Percentiles rank a stretch among this genome's conserved stretches.
Conservation (phyloP, 257 asterid species). For the Craterostigma plantagineum region DNA sequence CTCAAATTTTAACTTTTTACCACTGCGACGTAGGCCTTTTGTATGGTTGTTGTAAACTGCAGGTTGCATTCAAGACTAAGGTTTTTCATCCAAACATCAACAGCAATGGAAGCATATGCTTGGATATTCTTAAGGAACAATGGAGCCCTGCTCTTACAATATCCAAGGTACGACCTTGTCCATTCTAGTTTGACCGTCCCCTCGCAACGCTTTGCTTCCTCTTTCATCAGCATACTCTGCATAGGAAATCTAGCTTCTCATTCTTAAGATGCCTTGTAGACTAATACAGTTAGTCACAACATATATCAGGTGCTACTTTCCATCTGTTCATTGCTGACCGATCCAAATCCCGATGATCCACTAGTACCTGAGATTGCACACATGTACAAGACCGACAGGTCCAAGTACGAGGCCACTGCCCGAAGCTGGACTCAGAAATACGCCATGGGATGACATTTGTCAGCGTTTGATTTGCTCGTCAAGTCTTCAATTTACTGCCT, state of each 20-base stretch:
- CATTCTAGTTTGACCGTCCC: background rate
- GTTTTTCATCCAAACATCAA: constrained; percentile 7
- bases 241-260: too few species aligned
- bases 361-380: constrained; percentile 26
- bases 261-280: too few species aligned
- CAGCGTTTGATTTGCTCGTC: too few species aligned
- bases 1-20: too few species aligned
- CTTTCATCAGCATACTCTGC: too few species aligned
- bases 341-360: constrained; percentile 26
- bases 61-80: constrained; percentile 9
- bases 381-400: constrained; percentile 24
- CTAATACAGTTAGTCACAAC: too few species aligned
- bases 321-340: constrained; percentile 19
- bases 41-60: too few species aligned
- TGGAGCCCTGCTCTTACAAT: constrained; percentile 20
- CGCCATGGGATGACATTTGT: constrained; percentile 21
- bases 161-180: constrained; percentile 13
- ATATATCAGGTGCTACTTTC: constrained; percentile 18
- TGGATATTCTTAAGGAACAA: constrained; percentile 23
- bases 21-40: too few species aligned
- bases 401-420: constrained; percentile 21
- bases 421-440: constrained; percentile 25
- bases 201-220: too few species aligned
- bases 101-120: constrained; percentile 14
- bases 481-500: too few species aligned